Conservation (phyloP, 2,329 filamentous ascomycete species). For the Furcasterigmium sp. region DNA sequence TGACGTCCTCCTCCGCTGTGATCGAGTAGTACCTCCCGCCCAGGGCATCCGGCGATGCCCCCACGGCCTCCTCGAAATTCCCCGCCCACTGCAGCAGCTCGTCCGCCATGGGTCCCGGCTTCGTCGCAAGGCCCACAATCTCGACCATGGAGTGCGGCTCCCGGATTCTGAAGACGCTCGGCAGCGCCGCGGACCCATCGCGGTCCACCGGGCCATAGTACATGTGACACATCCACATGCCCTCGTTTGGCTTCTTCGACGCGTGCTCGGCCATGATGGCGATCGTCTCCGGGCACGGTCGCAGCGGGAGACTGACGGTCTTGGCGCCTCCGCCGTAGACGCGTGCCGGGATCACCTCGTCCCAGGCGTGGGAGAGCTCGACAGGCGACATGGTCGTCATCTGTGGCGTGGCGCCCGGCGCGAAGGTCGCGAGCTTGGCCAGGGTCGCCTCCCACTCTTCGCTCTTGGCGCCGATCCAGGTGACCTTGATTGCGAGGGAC, state of each 20-base stretch:
- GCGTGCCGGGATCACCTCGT: slow-evolving; percentile 15
- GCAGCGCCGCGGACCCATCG: slow-evolving; percentile 10
- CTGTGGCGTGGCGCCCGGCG: slow-evolving; percentile 19
- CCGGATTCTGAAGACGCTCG: slow-evolving; percentile 22
- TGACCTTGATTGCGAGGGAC: slow-evolving; percentile 17
- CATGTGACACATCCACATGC: slow-evolving; percentile 17
- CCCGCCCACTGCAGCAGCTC: slow-evolving; percentile 17
- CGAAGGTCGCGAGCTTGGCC: slow-evolving; percentile 19
- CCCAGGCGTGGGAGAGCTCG: slow-evolving; percentile 12
- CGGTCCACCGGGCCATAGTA: slow-evolving; percentile 19
- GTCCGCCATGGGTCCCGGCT: slow-evolving; percentile 14
- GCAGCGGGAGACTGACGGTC: slow-evolving; percentile 12
- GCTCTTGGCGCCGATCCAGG: slow-evolving; percentile 26
- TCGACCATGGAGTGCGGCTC: slow-evolving; percentile 29
- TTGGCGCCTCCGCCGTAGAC: slow-evolving; percentile 13
- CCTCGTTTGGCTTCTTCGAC: slow-evolving; percentile 14
- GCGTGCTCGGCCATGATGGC: slow-evolving; percentile 18
- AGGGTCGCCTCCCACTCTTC: slow-evolving; percentile 21
- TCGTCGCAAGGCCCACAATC: slow-evolving; percentile 19
- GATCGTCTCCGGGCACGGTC: slow-evolving; percentile 15
- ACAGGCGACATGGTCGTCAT: slow-evolving; percentile 16
- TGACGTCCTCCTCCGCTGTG: slow-evolving; percentile 15
- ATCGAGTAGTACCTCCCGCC: slow-evolving; percentile 25
- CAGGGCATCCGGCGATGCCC: slow-evolving; percentile 17
- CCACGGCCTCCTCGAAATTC: slow-evolving; percentile 14